Evolutionary conservation across 768 basidiomycete species (phyloP).

Genomic region (Lentinus brumalis): DNA sequence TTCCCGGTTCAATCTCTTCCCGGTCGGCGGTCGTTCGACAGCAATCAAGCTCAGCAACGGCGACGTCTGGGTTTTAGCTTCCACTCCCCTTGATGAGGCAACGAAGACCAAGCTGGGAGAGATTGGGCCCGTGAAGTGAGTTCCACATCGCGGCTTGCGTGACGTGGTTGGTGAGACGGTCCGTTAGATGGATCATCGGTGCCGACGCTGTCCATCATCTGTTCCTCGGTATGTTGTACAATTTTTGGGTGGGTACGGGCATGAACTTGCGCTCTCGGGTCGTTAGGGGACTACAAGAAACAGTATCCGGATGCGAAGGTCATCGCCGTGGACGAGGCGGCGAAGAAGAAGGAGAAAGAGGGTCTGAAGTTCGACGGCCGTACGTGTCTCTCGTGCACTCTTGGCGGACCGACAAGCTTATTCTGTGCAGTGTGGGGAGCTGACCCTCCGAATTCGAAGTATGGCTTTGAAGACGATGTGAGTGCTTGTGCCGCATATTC

Average conservation of each 20-base stretch:
- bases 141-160: background rate
- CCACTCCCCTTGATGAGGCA: slow-evolving; percentile 65
- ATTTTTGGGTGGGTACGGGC: slow-evolving; percentile 14
- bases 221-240: slow-evolving; percentile 49
- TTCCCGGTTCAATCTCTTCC: slow-evolving; percentile 62
- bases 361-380: slow-evolving; percentile 65
- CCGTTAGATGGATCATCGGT: slow-evolving; percentile 55
- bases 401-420: background rate
- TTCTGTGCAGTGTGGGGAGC: background rate
- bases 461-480: slow-evolving; percentile 79
- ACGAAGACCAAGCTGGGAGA: slow-evolving; percentile 64
- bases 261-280: slow-evolving; percentile 27
- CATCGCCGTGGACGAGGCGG: slow-evolving; percentile 62
- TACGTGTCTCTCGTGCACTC: slow-evolving; percentile 30
- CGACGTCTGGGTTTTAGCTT: slow-evolving; percentile 83
- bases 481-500: background rate
- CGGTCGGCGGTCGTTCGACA: slow-evolving; percentile 83
- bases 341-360: slow-evolving; percentile 53
- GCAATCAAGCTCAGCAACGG: slow-evolving; percentile 70
- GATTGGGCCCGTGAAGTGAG: slow-evolving; percentile 71
- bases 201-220: slow-evolving; percentile 61
- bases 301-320: slow-evolving; percentile 73
- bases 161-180: background rate
- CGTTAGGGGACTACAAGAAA: slow-evolving; percentile 59
- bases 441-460: slow-evolving; percentile 50